Percentiles rank a stretch among this genome's conserved stretches.
phyloP scores from a whole-genome alignment of 2,329 filamentous ascomycete species.

The Dothistroma septosporum region DNA sequence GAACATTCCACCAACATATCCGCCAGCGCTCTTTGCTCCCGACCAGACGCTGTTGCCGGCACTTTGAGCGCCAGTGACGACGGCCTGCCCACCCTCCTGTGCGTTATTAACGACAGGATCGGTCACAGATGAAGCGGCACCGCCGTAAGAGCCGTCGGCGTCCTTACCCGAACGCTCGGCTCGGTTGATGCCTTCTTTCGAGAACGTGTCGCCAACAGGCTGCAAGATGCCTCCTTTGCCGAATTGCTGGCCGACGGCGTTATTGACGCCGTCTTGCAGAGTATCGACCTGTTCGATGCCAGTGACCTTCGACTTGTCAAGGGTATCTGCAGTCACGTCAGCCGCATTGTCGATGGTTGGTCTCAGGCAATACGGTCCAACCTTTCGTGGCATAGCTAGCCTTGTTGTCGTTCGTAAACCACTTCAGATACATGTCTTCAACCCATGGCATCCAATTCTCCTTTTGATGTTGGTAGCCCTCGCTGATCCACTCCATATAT shows the following conservation, averaged over 20 bases:
- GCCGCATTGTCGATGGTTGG: not conserved
- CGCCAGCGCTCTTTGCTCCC: constrained; percentile 33
- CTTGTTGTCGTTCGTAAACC: constrained; percentile 75
- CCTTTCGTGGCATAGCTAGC: constrained; percentile 66
- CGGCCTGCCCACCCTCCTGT: constrained; percentile 27
- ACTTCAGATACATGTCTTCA: constrained; percentile 67
- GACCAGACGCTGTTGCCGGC: constrained; percentile 27
- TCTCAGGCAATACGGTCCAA: constrained; percentile 35
- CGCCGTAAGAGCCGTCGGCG: constrained; percentile 52
- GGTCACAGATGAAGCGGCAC: constrained; percentile 36
- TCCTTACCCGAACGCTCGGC: constrained; percentile 62
- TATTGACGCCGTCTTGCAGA: constrained; percentile 64
- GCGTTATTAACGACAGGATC: constrained; percentile 30
- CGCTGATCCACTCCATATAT: constrained; percentile 55
- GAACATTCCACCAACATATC: constrained; percentile 33
- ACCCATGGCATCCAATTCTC: constrained; percentile 74
- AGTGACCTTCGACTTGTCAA: constrained; percentile 67
- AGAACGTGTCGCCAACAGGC: constrained; percentile 58
- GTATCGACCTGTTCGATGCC: constrained; percentile 63
- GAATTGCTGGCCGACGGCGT: constrained; percentile 59
- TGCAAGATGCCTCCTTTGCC: constrained; percentile 65
- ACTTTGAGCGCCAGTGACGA: constrained; percentile 24
- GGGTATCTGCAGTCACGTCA: constrained; percentile 49
- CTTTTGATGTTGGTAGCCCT: constrained; percentile 68
- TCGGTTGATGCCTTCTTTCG: constrained; percentile 63